Evolutionary conservation across 805 yeast genomes (phyloP).

Genomic region (Pichia deserticola): DNA sequence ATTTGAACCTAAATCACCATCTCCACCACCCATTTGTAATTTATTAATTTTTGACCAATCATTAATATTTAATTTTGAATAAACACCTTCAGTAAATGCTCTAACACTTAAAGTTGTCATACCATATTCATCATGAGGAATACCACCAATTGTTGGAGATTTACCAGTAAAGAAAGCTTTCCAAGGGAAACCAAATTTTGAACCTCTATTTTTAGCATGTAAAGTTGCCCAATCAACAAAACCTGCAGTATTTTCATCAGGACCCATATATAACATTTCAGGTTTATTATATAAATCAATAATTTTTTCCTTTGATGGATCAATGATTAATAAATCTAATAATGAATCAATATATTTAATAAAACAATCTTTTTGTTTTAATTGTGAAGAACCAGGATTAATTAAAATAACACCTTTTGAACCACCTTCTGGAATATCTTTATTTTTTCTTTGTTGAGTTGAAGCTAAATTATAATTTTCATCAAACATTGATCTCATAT

Average conservation of each 20-base stretch:
- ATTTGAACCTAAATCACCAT: constrained; percentile 95
- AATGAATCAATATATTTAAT: constrained; percentile 89
- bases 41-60: constrained; percentile 56
- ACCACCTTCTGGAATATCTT: constrained; percentile 99
- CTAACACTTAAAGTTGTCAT: constrained; percentile 95
- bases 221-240: constrained; percentile 96
- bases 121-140: constrained; percentile 96
- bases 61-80: constrained; percentile 62
- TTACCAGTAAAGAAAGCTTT: constrained; percentile 97
- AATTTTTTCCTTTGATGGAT: constrained; percentile 69
- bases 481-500: constrained; percentile 84
- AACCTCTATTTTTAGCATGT: constrained; percentile 87
- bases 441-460: constrained; percentile 94
- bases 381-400: constrained; percentile 65
- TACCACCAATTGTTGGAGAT: constrained; percentile 87
- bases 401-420: constrained; percentile 93
- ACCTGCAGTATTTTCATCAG: constrained; percentile 98
- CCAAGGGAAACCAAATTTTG: constrained; percentile 76
- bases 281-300: constrained; percentile 78
- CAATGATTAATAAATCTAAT: constrained; percentile 72
- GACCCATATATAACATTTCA: constrained; percentile 94
- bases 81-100: constrained; percentile 81
- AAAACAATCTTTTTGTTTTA: constrained; percentile 75
- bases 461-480: constrained; percentile 94
- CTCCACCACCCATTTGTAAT: constrained; percentile 98